Evolutionary conservation across 2,329 filamentous ascomycete species (phyloP).

Genomic region (Trichocomaceae sp.): DNA sequence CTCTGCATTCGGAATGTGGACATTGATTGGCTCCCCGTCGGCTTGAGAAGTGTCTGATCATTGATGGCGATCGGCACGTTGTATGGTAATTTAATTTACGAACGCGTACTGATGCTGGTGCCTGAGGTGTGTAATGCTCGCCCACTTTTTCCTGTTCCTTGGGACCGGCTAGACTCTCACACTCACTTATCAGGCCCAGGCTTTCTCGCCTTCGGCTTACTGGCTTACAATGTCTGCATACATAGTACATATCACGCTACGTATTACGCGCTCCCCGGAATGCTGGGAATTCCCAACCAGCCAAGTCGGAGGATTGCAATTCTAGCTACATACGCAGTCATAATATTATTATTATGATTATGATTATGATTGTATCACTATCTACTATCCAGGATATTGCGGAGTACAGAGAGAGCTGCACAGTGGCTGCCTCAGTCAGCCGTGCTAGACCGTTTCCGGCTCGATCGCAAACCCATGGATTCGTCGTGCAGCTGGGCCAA

Average conservation of each 20-base stretch:
- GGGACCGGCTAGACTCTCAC: conserved; percentile 8
- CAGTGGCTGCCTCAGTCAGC: background rate
- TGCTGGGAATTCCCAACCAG: too few species aligned
- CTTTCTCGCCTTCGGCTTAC: background rate
- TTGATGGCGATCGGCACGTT: background rate
- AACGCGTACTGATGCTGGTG: background rate
- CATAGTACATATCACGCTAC: too few species aligned
- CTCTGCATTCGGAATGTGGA: conserved; percentile 1
- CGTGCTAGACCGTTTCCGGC: conserved; percentile 12
- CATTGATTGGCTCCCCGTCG: too few species aligned
- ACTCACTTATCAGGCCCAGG: conserved; percentile 9
- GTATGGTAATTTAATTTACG: background rate
- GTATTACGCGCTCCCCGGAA: too few species aligned
- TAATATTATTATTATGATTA: too few species aligned
- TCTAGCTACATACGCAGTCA: background rate
- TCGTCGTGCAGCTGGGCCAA: background rate
- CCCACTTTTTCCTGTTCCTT: conserved; percentile 9
- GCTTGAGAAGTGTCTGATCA: too few species aligned
- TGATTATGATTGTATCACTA: too few species aligned
- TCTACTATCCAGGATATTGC: too few species aligned
- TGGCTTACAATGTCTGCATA: too few species aligned
- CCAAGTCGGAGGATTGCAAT: too few species aligned
- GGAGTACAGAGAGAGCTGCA: too few species aligned
- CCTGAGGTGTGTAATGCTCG: conserved; percentile 4
- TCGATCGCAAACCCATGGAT: background rate